Evolutionary conservation across 225 moss, liverwort and hornwort species (phyloP), one percentile per base, ranked within the genome.

Genomic region (Pleurozium schreberi): DNA sequence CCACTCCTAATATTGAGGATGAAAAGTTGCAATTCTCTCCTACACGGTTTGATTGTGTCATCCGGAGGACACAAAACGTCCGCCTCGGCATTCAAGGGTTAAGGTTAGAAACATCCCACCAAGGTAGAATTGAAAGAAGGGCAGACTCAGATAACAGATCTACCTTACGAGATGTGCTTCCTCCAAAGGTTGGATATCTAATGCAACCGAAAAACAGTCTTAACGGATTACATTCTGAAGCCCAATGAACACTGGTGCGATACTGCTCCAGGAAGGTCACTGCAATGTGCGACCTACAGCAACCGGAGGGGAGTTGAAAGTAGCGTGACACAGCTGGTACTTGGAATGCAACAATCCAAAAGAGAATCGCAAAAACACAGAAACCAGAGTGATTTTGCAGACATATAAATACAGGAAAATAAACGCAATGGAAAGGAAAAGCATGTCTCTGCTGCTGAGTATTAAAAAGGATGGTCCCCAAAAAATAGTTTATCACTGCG

Each of bases 401-500:
- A 85, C 30, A 47, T 18, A n/a, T 18, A 9, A 88, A 23, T 60
- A 40, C 30, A 75, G 27, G 50, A 7, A 34, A 40, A 57, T 50
- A 31, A 23, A 83, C 17, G 34, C 52, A 50, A 86, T 53, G 78
- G 40, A 50, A 64, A 62, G 69, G 69, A 70, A 91, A 82, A 86
- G 62, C 86, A 89, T 31, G 69, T 66, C 68, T 62, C 60, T 31
- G 25, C 65, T 42, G 65, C 28, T 47, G 40, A 77, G 81, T 57
- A 82, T 59, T 58, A 70, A 82, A 78, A 79, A 61, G 65, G 69
- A 74, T 75, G 73, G 86, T 88, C 59, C 64, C 85, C 60, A 86
- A 83, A 86, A 92, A 90, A 88, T 90, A 88, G 86, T 73, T 65
- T 11, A 66, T 55, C 90, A 47, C 83, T 74, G 80, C 73, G 90